Base-by-base conservation (phyloP, 2,329 filamentous ascomycete genomes). In the Gnomoniopsis sp. region DNA sequence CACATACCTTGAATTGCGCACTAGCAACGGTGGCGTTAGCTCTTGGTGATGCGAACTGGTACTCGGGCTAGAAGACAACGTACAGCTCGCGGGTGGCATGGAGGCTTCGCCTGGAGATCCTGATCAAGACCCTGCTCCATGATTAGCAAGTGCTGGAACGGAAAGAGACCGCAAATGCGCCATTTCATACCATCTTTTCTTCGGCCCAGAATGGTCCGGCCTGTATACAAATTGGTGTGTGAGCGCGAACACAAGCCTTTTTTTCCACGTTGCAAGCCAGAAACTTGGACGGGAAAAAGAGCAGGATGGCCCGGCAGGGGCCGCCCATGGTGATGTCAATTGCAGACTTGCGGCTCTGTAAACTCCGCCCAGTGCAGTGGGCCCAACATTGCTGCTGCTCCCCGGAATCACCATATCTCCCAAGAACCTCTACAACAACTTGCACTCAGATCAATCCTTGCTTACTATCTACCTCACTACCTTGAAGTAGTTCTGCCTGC, bases 71-170 rank as follows among this genome's bases (percentile, higher is more conserved):
- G 48, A 49, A 26, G 34, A 43, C 21, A 44, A 81, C 88, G 73
- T 76, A 92, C 89, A 62, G 93, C 93, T 69, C 88, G 84, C 59
- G 91, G 85, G 77, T 96, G 92, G 70, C 93, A 97, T 23, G 93
- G 88, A 62, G 91, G 90, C 67, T 90, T 84, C 38, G 84, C 83
- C 60, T 84, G 84, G 38, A 96, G 73, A 71, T 93, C 90, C 68
- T 89, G 81, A 66, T 91, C 86, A 15, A 88, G 72, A 58, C 74
- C 72, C 77, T 81, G 60, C 22, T 41, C 15, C 12, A 2, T 17
- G 6, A 21, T 43, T 38, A 49, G 53, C 34, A 41, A 36, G 15
- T 23, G 17, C 22, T 14, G 15, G 30, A n/a, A 19, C 26, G 30
- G 15, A 14, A 14, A n/a, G 21, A 22, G 48, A 33, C 14, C 11